Evolutionary conservation across 148 eudicot genomes (phyloP).

Genomic region (Fagopyrum esculentum): DNA sequence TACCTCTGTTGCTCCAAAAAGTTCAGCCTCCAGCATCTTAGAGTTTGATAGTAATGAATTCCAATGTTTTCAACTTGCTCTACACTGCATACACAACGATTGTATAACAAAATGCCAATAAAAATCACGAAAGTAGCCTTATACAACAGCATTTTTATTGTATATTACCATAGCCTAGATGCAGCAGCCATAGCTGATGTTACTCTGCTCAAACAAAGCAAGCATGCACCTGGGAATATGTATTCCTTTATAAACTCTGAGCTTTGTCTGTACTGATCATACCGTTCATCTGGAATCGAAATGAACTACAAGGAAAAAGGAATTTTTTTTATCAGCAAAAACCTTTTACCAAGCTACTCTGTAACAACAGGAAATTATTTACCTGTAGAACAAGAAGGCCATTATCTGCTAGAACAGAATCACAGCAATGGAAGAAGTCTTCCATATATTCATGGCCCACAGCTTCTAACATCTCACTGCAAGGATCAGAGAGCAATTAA

Average conservation of each 20-base stretch:
- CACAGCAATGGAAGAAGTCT: conserved; percentile 65
- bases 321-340: background rate
- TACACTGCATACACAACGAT: conserved; percentile 30
- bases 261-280: conserved; percentile 65
- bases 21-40: conserved; percentile 50
- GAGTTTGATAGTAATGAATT: conserved; percentile 46
- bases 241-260: conserved; percentile 78
- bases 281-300: conserved; percentile 71
- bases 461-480: conserved; percentile 87
- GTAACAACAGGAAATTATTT: background rate
- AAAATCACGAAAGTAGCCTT: background rate
- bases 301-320: conserved; percentile 38
- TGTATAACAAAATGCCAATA: background rate
- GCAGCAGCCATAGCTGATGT: conserved; percentile 78
- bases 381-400: conserved; percentile 88
- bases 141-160: background rate
- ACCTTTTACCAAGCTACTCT: background rate
- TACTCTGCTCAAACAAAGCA: conserved; percentile 62
- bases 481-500: background rate
- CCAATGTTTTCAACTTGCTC: conserved; percentile 60
- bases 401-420: conserved; percentile 50
- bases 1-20: conserved; percentile 46
- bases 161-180: conserved; percentile 64
- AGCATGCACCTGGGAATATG: conserved; percentile 79
- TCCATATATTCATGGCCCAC: conserved; percentile 89